Percentiles rank a stretch among this genome's conserved stretches.
Evolutionary conservation across 2,329 filamentous ascomycete genomes (phyloP).

Genomic region (Rhinocladiella mackenziei): DNA sequence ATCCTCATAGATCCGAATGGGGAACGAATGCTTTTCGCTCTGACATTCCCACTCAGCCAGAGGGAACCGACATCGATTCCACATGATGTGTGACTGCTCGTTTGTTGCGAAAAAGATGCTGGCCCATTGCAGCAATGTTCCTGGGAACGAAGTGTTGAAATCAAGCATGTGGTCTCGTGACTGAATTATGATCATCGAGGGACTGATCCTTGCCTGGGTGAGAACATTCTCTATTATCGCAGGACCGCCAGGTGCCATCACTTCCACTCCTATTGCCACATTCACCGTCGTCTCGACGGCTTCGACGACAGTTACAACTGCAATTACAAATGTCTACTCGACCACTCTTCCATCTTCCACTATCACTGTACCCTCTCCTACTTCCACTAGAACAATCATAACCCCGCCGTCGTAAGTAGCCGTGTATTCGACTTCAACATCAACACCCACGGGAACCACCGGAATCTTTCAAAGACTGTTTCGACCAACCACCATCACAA

Average conservation of each 20-base stretch:
- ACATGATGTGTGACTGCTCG: constrained; percentile 21
- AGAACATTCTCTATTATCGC: constrained; percentile 24
- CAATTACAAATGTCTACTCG: constrained; percentile 16
- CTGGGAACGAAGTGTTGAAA: constrained; percentile 24
- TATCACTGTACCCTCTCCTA: constrained; percentile 21
- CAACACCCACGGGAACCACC: constrained; percentile 16
- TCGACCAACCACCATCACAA: constrained; percentile 20
- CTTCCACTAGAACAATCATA: constrained; percentile 19
- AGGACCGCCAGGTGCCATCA: constrained; percentile 22
- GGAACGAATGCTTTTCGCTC: constrained; percentile 29
- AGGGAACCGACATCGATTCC: constrained; percentile 21
- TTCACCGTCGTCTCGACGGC: constrained; percentile 21
- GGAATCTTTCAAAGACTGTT: constrained; percentile 18
- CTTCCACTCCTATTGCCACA: constrained; percentile 20
- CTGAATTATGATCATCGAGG: constrained; percentile 27
- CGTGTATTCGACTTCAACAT: constrained; percentile 18
- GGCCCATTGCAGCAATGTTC: constrained; percentile 19
- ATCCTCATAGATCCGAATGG: constrained; percentile 26
- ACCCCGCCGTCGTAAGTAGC: constrained; percentile 19
- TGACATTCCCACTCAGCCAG: constrained; percentile 23
- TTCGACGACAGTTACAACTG: constrained; percentile 20
- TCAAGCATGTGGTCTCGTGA: constrained; percentile 25
- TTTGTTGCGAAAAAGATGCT: background rate
- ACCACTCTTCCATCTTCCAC: constrained; percentile 19
- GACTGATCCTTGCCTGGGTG: constrained; percentile 27